Percentiles rank a stretch among this genome's conserved stretches.
phyloP scores from a whole-genome alignment of 495 filamentous ascomycete genomes.

The Aspergillus avenaceus region DNA sequence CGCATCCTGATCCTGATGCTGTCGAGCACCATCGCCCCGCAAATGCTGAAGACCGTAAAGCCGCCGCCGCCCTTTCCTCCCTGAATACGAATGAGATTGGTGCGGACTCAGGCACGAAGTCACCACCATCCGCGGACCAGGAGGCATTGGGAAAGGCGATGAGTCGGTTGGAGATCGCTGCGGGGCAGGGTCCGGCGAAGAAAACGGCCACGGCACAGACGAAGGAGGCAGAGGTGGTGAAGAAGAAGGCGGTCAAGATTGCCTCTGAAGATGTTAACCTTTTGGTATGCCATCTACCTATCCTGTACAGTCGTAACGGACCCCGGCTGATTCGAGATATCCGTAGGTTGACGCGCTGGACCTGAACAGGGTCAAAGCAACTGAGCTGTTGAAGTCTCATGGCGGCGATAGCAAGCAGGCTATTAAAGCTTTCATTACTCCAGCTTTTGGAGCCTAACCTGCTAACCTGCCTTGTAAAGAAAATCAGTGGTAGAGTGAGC shows the following conservation, averaged over 20 bases:
- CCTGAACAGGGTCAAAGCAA: constrained; percentile 73
- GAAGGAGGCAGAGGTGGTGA: constrained; percentile 38
- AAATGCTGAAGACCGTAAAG: constrained; percentile 84
- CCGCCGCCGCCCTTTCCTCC: constrained; percentile 76
- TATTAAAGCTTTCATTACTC: constrained; percentile 58
- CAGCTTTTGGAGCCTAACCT: constrained; percentile 23
- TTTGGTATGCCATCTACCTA: constrained; percentile 44
- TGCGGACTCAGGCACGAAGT: constrained; percentile 37
- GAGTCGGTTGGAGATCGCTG: constrained; percentile 55
- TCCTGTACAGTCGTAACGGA: too few species aligned
- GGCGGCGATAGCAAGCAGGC: constrained; percentile 73
- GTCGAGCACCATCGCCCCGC: constrained; percentile 55
- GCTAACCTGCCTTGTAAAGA: not conserved
- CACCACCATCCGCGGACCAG: constrained; percentile 55
- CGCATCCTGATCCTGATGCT: constrained; percentile 62
- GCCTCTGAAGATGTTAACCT: constrained; percentile 61
- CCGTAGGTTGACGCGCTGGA: constrained; percentile 73
- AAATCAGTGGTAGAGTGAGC: not conserved
- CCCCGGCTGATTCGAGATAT: too few species aligned
- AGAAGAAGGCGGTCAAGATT: constrained; percentile 60
- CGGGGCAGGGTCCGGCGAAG: constrained; percentile 25
- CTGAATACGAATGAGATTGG: constrained; percentile 62
- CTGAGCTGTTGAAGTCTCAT: constrained; percentile 73
- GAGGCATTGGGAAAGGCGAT: constrained; percentile 85
- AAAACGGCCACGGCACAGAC: constrained; percentile 31